These are phyloP conservation scores for Hura crepitans DNA, from an alignment of 441 rosid species.

Conservation along the genomic window DNA sequence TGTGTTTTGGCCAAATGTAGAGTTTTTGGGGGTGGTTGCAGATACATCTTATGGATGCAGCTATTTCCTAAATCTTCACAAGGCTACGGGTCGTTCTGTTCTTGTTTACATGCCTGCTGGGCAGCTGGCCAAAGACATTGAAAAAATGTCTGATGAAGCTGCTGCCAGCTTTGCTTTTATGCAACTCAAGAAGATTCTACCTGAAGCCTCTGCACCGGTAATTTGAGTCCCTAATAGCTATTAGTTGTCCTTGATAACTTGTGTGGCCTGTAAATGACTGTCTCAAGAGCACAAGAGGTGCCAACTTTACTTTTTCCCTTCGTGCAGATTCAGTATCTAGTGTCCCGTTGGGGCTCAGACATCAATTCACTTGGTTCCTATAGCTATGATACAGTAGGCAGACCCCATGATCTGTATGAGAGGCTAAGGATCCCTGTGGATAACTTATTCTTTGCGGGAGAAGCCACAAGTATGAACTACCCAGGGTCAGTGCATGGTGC, in stretches of 20 bases:
- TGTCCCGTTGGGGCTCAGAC: conserved; percentile 93
- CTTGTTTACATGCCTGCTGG: conserved; percentile 98
- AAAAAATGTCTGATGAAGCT: conserved; percentile 88
- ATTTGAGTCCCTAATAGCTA: background rate
- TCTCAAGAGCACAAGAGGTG: background rate
- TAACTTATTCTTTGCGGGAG: conserved; percentile 95
- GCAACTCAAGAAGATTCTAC: conserved; percentile 86
- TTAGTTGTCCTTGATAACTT: background rate
- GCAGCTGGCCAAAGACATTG: conserved; percentile 90
- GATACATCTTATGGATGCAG: conserved; percentile 87
- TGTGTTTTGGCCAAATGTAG: conserved; percentile 97
- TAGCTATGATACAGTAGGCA: conserved; percentile 81
- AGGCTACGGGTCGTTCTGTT: conserved; percentile 80
- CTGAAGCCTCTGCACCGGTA: conserved; percentile 81
- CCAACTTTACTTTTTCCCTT: background rate
- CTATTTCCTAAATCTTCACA: conserved; percentile 92
- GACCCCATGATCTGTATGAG: conserved; percentile 82
- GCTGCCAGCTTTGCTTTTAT: conserved; percentile 79
- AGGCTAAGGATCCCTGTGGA: conserved; percentile 81
- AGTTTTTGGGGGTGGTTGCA: conserved; percentile 92
- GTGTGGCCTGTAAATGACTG: background rate
- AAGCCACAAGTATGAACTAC: conserved; percentile 76
- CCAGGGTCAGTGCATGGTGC: conserved; percentile 96
- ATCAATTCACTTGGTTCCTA: conserved; percentile 84
- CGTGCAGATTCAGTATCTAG: conserved; percentile 71